Percentiles rank a stretch among this genome's conserved stretches.
phyloP scores from a whole-genome alignment of 129 eudicot genomes.

The Centella asiatica region DNA sequence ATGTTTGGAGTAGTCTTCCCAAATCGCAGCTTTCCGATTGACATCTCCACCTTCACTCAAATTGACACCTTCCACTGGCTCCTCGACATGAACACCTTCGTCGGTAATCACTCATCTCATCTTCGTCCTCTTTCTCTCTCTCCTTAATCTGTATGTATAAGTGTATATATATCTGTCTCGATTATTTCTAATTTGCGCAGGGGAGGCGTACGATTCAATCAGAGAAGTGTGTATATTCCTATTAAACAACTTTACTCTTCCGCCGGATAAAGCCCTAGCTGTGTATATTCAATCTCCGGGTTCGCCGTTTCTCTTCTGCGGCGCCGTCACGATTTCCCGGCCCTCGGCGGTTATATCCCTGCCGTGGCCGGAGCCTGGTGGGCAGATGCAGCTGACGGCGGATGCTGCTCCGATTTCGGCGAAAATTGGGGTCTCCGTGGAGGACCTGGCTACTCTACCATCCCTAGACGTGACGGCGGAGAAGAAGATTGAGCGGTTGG shows the following conservation, averaged over 20 bases:
- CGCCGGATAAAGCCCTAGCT: slow-evolving; percentile 89
- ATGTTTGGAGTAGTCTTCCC: slow-evolving; percentile 94
- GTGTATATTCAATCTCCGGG: slow-evolving; percentile 88
- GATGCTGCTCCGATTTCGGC: slow-evolving; percentile 60
- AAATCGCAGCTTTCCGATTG: slow-evolving; percentile 86
- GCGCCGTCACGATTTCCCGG: slow-evolving; percentile 67
- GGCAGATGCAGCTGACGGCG: slow-evolving; percentile 46
- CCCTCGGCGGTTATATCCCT: slow-evolving; percentile 79
- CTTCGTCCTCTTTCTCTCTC: background rate
- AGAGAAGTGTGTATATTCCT: slow-evolving; percentile 75
- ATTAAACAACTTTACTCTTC: slow-evolving; percentile 68
- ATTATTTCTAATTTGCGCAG: slow-evolving; percentile 18
- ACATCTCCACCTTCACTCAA: slow-evolving; percentile 85
- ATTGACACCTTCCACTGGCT: slow-evolving; percentile 91
- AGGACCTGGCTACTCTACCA: slow-evolving; percentile 55
- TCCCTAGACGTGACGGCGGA: slow-evolving; percentile 87
- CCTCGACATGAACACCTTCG: slow-evolving; percentile 94
- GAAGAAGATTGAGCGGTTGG: slow-evolving; percentile 69
- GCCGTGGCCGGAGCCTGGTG: slow-evolving; percentile 85
- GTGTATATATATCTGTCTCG: background rate
- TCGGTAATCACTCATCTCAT: slow-evolving; percentile 24
- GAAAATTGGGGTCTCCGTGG: slow-evolving; percentile 80
- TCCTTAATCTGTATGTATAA: background rate
- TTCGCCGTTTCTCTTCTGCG: slow-evolving; percentile 63
- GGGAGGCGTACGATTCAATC: slow-evolving; percentile 70